Base-by-base conservation (phyloP, 1,284 basidiomycete species). In the Dichomitus squalens region DNA sequence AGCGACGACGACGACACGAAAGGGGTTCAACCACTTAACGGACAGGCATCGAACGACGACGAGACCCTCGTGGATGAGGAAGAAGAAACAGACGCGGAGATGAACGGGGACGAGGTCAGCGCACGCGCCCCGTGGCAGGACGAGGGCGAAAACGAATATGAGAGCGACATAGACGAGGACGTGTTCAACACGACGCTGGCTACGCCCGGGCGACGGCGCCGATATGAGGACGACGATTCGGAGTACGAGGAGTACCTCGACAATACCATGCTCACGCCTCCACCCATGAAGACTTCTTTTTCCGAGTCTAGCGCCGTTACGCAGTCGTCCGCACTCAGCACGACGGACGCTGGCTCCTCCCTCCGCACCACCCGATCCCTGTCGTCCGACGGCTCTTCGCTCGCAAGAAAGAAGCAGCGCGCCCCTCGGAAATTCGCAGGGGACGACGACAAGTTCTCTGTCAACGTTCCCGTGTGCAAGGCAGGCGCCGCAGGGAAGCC, bases 141-240 rank as follows among this genome's bases (percentile, higher is more conserved):
- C 23, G 77, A 70, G 36, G 68, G 69, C 21, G 73, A 87, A 55
- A 83, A 86, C 59, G 80, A 82, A 49, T 86, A 88, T 63, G 74
- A 76, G 50, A 74, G 71, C 39, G 70, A 76, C 51, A 73, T 78
- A 34, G 76, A 76, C 21, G 79, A 72, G 39, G 70, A 70, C 31
- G 80, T 81, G 52, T 87, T 88, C 64, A 78, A 89, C 57, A 73
- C 82, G 34, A 90, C 88, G 0, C 73, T 90, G 57, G 81, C 77
- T 55, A 90, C 88, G 6, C 88, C 88, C 9, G 66, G 75, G 23
- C 27, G 11, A 14, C 56, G 51, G 23, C 56, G 56, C 25, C 16
- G 20, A 2, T 25, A 51, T 23, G 31, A 39, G 29, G 72, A 76
- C 49, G 74, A 71, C 38, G 70, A 76, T 47, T 73, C 78, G 34